Conservation (phyloP, 768 basidiomycete genomes). For the Mycena epipterygia region DNA sequence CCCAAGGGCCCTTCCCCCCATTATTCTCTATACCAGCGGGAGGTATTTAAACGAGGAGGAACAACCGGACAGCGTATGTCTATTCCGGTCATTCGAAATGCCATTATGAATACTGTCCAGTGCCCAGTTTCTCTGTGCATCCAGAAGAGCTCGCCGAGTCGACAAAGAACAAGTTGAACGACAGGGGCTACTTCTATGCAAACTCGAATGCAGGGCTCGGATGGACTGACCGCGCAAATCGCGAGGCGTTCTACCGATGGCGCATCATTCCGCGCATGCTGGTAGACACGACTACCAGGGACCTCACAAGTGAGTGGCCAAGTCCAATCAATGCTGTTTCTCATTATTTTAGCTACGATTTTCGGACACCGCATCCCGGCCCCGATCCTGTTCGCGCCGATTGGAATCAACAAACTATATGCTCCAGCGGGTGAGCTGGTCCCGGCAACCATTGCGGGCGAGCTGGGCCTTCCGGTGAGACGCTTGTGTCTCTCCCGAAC, state of each 20-base stretch:
- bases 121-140: constrained; percentile 58
- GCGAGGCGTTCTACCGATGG: constrained; percentile 68
- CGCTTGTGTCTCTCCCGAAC: neutral
- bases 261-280: constrained; percentile 69
- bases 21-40: constrained; percentile 65
- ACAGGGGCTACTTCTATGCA: constrained; percentile 65
- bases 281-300: constrained; percentile 60
- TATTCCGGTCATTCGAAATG: neutral
- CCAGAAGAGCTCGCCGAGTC: constrained; percentile 43
- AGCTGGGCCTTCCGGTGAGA: constrained; percentile 51
- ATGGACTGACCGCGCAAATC: constrained; percentile 66
- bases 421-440: constrained; percentile 60
- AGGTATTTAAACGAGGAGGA: constrained; percentile 59
- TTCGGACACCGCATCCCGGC: constrained; percentile 64
- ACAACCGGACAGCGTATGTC: constrained; percentile 50
- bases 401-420: constrained; percentile 69
- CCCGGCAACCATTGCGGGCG: constrained; percentile 56
- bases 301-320: constrained; percentile 55
- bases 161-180: constrained; percentile 40
- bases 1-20: constrained; percentile 62
- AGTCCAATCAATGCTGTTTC: neutral
- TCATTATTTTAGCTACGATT: constrained; percentile 47
- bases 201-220: constrained; percentile 66
- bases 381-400: constrained; percentile 68
- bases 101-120: constrained; percentile 34